Base-by-base conservation (phyloP, 2,329 filamentous ascomycete genomes). In the Fusarium coffeatum region DNA sequence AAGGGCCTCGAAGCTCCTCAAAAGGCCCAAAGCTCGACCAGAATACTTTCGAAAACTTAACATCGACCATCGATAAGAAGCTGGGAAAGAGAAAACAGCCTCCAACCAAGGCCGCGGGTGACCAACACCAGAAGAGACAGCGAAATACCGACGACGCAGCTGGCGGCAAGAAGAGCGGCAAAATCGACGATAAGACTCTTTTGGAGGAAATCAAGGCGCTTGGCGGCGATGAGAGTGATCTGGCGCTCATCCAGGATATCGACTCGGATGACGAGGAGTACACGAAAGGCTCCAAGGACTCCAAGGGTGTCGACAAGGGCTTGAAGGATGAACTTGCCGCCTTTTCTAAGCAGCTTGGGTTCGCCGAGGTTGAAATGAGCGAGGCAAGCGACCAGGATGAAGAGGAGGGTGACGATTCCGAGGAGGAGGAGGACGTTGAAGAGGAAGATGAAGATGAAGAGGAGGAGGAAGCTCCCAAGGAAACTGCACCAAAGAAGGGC, bases 171-270 rank as follows among this genome's bases (percentile, higher is more conserved):
- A 72, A 71, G 25, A 57, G 65, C 37, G 32, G 47, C 18, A 71
- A 76, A 13, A 74, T 78, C 25, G 78, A 78, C 23, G 71, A 78
- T n/a, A 80, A 81, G 32, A 76, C 78, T 15, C 80, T 92, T 7
- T 79, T 92, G 10, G 85, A 88, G 59, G 90, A 92, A 74, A 92
- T 92, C 66, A 83, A 85, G 68, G 88, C 87, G 16, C 81, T 92
- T 3, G 90, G 89, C 6, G 90, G 90, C 16, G 88, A 90, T 55
- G 87, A 91, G 77, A 83, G 88, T 43, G 90, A 92, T 68, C 77
- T 90, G 45, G 86, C 88, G 37, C 83, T 92, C 34, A 85, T 92
- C 55, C 86, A 84, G 43, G 87, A 86, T 62, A 80, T 82, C 15
- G 79, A 82, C 34, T 84, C 82, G 6, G 81, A 82, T 20, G 80